Evolutionary conservation across 1,284 basidiomycete genomes (phyloP), one percentile per base, ranked within the genome.

Genomic region (Boletellus deceptivus): DNA sequence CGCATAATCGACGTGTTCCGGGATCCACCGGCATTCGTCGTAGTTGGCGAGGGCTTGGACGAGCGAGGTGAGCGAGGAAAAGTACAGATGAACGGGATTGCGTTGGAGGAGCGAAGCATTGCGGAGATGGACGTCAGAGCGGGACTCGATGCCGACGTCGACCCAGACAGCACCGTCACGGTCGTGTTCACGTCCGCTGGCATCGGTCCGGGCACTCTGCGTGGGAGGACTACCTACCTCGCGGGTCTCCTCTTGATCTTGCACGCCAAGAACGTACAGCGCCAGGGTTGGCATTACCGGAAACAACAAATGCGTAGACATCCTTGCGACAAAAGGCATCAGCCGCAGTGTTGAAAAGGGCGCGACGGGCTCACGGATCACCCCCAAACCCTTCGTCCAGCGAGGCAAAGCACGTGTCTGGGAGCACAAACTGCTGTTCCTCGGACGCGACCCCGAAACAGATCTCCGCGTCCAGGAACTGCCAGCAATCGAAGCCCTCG

Each of bases 81-180:
- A 82, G 56, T 77, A 77, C 17, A 82, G 65, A 22, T 57, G 64
- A 0, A 53, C 35, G 1, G 78, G 78, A 55, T 77, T 74, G 4
- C 73, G 75, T 55, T 78, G 79, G 14, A 83, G 73, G 41, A 82
- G 67, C 61, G 78, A 75, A 6, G 79, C 73, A 48, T 83, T 83
- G 20, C 80, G 76, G 29, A 83, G 68, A 56, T 80, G 77, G 14
- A 74, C 64, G 60, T 83, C 81, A 1, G 71, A 65, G 0, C 73
- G 72, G 0, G 72, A 74, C 63, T 83, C 80, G 25, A 70, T 56
- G 14, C 77, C 79, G 20, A 77, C 69, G 44, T 79, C 72, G 37
- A 82, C 57, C 61, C 57, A 63, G 49, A 64, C 49, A 6, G 52
- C 45, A 2, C 56, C 42, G 4, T 49, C 50, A 6, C 49, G 24